Conservation (phyloP, 805 yeast genomes). For the Suhomyces pyralidae region DNA sequence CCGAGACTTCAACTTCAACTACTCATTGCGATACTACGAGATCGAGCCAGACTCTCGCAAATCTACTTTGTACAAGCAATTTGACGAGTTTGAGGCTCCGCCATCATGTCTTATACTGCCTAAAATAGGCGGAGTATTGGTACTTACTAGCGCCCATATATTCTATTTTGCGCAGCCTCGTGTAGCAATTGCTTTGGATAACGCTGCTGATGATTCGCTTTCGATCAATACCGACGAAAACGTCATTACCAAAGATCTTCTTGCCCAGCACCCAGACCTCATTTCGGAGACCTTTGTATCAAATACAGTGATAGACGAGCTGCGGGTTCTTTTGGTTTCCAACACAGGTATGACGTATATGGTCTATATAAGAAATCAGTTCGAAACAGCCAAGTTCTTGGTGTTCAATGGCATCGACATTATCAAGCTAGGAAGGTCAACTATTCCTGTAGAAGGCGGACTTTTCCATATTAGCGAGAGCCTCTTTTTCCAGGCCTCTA, state of each 20-base stretch:
- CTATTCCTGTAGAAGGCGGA: slow-evolving; percentile 22
- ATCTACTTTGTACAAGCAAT: slow-evolving; percentile 17
- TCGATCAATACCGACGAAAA: slow-evolving; percentile 12
- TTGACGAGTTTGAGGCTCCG: slow-evolving; percentile 27
- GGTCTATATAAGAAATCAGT: slow-evolving; percentile 15
- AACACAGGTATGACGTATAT: slow-evolving; percentile 29
- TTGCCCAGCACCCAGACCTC: background rate
- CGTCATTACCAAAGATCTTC: slow-evolving; percentile 19
- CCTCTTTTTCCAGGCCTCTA: slow-evolving; percentile 29
- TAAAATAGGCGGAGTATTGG: slow-evolving; percentile 24
- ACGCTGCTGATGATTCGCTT: slow-evolving; percentile 8
- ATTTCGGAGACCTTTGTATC: slow-evolving; percentile 6
- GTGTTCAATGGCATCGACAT: slow-evolving; percentile 16
- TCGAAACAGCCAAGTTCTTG: background rate
- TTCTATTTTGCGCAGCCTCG: slow-evolving; percentile 28
- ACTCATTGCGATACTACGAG: slow-evolving; percentile 30
- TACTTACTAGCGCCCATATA: slow-evolving; percentile 21
- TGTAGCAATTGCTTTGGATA: slow-evolving; percentile 6
- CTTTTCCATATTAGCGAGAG: slow-evolving; percentile 25
- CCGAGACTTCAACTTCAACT: slow-evolving; percentile 32
- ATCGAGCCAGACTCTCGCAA: slow-evolving; percentile 8
- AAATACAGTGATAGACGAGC: slow-evolving; percentile 22
- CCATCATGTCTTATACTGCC: slow-evolving; percentile 27
- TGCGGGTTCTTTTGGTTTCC: slow-evolving; percentile 25
- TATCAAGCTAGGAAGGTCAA: slow-evolving; percentile 26